Evolutionary conservation across 1,139 yeast species (phyloP).

Genomic region (Yamadazyma triangularis): DNA sequence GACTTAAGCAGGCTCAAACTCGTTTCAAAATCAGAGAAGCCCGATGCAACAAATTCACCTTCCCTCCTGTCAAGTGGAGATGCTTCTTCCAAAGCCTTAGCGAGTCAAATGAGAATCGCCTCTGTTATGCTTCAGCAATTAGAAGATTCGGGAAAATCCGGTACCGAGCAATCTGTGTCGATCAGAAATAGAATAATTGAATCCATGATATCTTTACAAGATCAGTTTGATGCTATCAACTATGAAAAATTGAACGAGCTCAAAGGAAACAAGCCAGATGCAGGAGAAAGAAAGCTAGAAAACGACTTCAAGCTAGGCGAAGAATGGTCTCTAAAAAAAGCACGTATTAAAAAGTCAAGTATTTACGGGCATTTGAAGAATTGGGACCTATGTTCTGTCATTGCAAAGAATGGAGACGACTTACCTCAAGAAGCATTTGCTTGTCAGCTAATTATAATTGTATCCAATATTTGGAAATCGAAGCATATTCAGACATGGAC

Average conservation of each 20-base stretch:
- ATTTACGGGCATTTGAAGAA: conserved; percentile 79
- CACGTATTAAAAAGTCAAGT: conserved; percentile 71
- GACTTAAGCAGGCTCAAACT: no score
- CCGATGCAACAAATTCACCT: no score
- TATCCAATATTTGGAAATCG: conserved; percentile 77
- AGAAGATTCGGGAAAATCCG: conserved; percentile 64
- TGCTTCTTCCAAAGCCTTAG: conserved; percentile 49
- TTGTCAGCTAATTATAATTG: conserved; percentile 83
- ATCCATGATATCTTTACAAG: conserved; percentile 87
- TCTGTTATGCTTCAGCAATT: conserved; percentile 90
- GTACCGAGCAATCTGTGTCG: conserved; percentile 65
- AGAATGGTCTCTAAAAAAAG: conserved; percentile 83
- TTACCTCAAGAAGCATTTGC: conserved; percentile 97
- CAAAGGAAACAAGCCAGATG: conserved; percentile 38
- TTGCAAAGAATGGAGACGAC: conserved; percentile 94
- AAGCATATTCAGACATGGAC: conserved; percentile 78
- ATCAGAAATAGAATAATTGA: conserved; percentile 76
- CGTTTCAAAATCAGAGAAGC: no score
- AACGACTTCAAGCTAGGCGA: conserved; percentile 91
- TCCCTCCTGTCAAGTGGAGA: no score
- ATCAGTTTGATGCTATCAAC: conserved; percentile 46
- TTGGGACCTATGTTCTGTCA: conserved; percentile 94
- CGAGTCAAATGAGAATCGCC: conserved; percentile 93
- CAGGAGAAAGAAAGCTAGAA: conserved; percentile 88
- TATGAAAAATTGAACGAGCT: conserved; percentile 49